Evolutionary conservation across 257 asterid genomes (phyloP).

Genomic region (Nyctanthes arbortristis): DNA sequence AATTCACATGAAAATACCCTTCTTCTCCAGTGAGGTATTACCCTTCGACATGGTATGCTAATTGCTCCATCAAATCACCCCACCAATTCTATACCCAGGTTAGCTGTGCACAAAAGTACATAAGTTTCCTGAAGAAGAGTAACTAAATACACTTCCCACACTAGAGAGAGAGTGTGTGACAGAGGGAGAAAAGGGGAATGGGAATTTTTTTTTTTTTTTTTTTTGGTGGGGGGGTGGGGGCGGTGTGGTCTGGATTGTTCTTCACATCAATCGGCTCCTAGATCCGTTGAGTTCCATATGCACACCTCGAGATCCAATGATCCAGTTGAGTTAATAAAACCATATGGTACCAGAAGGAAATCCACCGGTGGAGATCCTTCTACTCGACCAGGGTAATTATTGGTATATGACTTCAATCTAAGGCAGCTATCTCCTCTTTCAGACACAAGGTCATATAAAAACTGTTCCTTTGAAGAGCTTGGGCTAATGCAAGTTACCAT

Average conservation of each 20-base stretch:
- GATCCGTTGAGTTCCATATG: slow-evolving; percentile 71
- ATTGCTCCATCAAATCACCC: slow-evolving; percentile 6
- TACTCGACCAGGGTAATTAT: slow-evolving; percentile 70
- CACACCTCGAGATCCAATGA: slow-evolving; percentile 73
- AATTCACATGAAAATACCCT: neutral
- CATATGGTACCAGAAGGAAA: slow-evolving; percentile 80
- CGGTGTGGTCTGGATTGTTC: too few species aligned
- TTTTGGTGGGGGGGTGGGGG: too few species aligned
- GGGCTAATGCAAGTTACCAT: slow-evolving; percentile 87
- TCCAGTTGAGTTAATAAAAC: slow-evolving; percentile 52
- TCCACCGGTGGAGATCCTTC: slow-evolving; percentile 72
- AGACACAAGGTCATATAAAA: slow-evolving; percentile 65
- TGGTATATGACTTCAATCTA: slow-evolving; percentile 71
- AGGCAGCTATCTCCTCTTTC: slow-evolving; percentile 88
- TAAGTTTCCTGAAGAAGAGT: slow-evolving; percentile 11
- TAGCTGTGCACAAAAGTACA: slow-evolving; percentile 21
- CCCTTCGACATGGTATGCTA: neutral
- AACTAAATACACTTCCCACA: slow-evolving; percentile 25
- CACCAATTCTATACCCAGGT: neutral
- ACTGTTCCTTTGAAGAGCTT: slow-evolving; percentile 57
- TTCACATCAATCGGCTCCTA: slow-evolving; percentile 50
- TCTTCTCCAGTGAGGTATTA: neutral
- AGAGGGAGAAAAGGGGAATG: too few species aligned
- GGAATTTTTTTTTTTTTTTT: too few species aligned
- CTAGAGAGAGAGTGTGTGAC: neutral